Percentiles rank a stretch among this genome's conserved stretches.
These are phyloP conservation scores for Oenanthe javanica DNA, from an alignment of 140 eudicot genomes.

Conservation along the genomic window DNA sequence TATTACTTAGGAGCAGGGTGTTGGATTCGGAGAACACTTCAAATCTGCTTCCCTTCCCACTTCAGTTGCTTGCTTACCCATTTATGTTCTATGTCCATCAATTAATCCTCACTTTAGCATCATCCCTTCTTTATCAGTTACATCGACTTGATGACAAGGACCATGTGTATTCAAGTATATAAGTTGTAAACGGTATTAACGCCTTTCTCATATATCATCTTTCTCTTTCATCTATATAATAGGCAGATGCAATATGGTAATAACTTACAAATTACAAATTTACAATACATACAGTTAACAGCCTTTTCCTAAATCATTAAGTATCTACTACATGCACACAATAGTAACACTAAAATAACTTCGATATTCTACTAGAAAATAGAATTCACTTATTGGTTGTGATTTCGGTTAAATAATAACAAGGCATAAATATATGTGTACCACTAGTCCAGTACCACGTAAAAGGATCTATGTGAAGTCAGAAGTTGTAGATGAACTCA, in stretches of 20 bases:
- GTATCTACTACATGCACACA: neutral
- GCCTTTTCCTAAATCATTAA: neutral
- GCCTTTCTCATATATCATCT: neutral
- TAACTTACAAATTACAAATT: neutral
- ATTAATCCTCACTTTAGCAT: neutral
- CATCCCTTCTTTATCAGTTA: neutral
- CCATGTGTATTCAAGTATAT: neutral
- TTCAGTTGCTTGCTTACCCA: neutral
- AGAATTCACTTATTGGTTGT: neutral
- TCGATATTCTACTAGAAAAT: neutral
- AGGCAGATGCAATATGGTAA: neutral
- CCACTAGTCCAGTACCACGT: neutral
- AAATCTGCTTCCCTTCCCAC: neutral
- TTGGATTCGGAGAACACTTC: neutral
- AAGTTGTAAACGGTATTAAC: neutral
- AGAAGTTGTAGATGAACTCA: neutral
- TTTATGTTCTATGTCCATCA: neutral
- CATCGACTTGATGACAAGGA: neutral
- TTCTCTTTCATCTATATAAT: neutral
- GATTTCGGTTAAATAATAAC: neutral
- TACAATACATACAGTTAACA: neutral
- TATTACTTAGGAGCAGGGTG: neutral
- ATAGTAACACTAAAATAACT: neutral
- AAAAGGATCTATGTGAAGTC: neutral
- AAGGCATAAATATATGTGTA: neutral